Conservation (phyloP, 164 flowering plant species). For the Warburgia ugandensis region DNA sequence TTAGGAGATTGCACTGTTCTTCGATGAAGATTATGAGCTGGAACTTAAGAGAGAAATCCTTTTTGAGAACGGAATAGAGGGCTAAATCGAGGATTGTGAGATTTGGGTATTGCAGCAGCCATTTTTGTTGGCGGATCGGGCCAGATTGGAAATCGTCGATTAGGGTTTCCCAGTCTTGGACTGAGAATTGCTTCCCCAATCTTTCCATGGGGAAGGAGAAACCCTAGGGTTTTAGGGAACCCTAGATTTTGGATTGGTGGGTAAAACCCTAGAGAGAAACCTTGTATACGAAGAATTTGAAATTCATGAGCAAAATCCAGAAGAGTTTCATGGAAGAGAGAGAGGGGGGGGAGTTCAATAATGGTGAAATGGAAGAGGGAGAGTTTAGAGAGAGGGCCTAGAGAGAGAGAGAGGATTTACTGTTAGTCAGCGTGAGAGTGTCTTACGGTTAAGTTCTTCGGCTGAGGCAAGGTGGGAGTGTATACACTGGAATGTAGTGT, state of each 20-base stretch:
- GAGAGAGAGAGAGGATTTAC: too few species aligned
- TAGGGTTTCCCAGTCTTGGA: slow-evolving; percentile 70
- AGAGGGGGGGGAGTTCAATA: too few species aligned
- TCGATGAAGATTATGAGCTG: slow-evolving; percentile 56
- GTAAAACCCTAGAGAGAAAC: neutral
- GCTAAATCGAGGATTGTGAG: slow-evolving; percentile 44
- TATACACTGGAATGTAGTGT: too few species aligned
- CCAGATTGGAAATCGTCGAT: slow-evolving; percentile 76
- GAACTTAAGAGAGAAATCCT: slow-evolving; percentile 47
- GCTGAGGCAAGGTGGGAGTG: too few species aligned
- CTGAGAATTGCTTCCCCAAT: slow-evolving; percentile 35
- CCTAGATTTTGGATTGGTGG: neutral
- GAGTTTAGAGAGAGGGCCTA: too few species aligned
- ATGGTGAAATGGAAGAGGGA: too few species aligned
- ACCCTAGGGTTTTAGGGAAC: neutral
- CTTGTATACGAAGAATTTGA: neutral
- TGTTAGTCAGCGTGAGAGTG: too few species aligned
- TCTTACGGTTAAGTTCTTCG: too few species aligned
- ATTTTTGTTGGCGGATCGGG: slow-evolving; percentile 24
- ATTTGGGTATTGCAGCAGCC: slow-evolving; percentile 30
- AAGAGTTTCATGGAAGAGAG: too few species aligned
- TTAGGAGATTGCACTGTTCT: slow-evolving; percentile 18
- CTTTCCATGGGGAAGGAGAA: slow-evolving; percentile 12
- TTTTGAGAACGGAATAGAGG: slow-evolving; percentile 45
- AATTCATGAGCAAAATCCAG: too few species aligned